phyloP scores from a whole-genome alignment of 2,329 filamentous ascomycete genomes.

The Pseudogymnoascus sp. region DNA sequence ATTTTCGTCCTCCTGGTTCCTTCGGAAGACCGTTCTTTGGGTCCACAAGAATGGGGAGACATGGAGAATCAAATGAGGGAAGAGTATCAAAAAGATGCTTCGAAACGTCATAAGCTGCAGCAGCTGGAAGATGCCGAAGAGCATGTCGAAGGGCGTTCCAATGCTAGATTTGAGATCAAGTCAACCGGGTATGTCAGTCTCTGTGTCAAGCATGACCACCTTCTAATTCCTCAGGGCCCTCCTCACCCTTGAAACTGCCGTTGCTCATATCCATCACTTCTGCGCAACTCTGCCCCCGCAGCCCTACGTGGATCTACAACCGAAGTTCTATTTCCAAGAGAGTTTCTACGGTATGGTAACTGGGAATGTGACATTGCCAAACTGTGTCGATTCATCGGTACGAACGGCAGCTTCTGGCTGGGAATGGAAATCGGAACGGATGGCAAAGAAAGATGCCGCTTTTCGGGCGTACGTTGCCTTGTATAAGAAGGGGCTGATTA shows the following conservation, averaged over 20 bases:
- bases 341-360: conserved; percentile 28
- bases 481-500: conserved; percentile 62
- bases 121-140: conserved; percentile 25
- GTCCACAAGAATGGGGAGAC: conserved; percentile 46
- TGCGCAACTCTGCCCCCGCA: conserved; percentile 52
- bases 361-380: conserved; percentile 62
- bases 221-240: conserved; percentile 42
- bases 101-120: conserved; percentile 17
- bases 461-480: conserved; percentile 70
- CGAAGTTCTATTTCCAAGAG: conserved; percentile 55
- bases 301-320: conserved; percentile 54
- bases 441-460: conserved; percentile 71
- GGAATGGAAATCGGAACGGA: conserved; percentile 62
- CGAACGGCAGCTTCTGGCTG: conserved; percentile 42
- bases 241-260: conserved; percentile 64
- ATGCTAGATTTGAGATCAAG: conserved; percentile 30
- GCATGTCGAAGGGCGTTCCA: conserved; percentile 23
- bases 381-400: conserved; percentile 54
- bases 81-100: conserved; percentile 29
- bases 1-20: conserved; percentile 45
- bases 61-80: conserved; percentile 64
- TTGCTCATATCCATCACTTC: conserved; percentile 73
- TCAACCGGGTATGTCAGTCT: conserved; percentile 32
- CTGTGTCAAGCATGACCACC: conserved; percentile 8
- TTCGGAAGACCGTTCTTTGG: conserved; percentile 25